Evolutionary conservation across 441 rosid species (phyloP), one percentile per base, ranked within the genome.

Genomic region (Eutrema salsugineum): DNA sequence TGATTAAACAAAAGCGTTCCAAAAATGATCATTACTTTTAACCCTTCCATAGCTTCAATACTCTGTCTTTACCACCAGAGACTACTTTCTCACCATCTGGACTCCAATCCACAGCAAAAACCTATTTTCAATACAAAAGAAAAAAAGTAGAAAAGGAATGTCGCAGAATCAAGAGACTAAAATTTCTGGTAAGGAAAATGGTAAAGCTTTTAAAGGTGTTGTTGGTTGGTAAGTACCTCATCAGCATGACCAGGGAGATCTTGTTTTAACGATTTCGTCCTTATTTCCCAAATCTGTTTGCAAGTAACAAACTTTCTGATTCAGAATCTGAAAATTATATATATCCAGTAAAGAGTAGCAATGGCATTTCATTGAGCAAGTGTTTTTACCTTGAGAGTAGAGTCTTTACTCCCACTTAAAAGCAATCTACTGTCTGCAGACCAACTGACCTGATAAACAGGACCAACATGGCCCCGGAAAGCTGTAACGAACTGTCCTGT

Each of bases 31-130:
- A 17, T 42, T 62, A 5, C 38, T 17, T 70, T 80, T 85, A 94
- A 5, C 97, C 97, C 89, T 93, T 89, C 97, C 99, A 95, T 49
- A 95, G 81, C 82, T 95, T 93, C 86, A 93, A 71, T 16, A 88
- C 96, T 85, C 80, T 83, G 61, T 95, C 98, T 75, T 87, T 93
- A 46, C 99, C 98, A 48, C 98, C 98, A 10, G 97, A 96, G 28
- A 89, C 98, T 32, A 95, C 98, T 85, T 95, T 93, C 88, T 95
- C 97, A 8, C 97, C 99, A 68, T 93, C 97, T 7, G 99, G 99
- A 82, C 99, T 95, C 99, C 97, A 95, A 73, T 95, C 97, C 74
- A 95, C 98, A 3, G 97, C 91, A 63, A 73, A 95, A 63, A 92
- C 98, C 94, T 94, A 56, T 14, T 15, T 14, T 58, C 17, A 30